Conservation (phyloP, 164 flowering plant species). For the Piper longum region DNA sequence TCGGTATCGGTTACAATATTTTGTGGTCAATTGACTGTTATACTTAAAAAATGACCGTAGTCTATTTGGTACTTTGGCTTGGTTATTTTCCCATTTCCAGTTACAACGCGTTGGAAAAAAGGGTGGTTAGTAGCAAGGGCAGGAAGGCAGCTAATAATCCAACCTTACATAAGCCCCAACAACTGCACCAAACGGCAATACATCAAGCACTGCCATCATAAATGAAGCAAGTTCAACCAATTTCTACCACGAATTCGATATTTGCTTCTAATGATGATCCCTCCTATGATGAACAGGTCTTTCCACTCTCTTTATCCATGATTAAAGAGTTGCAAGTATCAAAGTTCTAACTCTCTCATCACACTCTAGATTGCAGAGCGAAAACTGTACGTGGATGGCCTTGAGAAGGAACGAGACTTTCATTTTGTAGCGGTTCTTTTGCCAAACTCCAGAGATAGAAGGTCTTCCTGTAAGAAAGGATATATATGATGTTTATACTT, state of each 20-base stretch:
- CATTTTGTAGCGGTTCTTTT: conserved; percentile 73
- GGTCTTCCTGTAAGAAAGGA: conserved; percentile 34
- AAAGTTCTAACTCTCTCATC: background rate
- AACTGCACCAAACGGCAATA: conserved; percentile 34
- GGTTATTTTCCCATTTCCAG: conserved; percentile 13
- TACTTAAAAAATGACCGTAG: background rate
- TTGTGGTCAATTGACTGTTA: background rate
- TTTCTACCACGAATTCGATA: conserved; percentile 35
- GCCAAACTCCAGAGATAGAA: conserved; percentile 74
- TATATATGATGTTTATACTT: background rate
- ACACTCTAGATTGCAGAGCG: conserved; percentile 91
- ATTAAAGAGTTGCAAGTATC: background rate
- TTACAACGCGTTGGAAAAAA: conserved; percentile 83
- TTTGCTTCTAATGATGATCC: conserved; percentile 45
- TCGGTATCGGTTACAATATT: too few species aligned
- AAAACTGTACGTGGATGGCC: conserved; percentile 79
- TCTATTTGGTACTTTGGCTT: background rate
- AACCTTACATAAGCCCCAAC: conserved; percentile 35
- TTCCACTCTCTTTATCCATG: background rate
- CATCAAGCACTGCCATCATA: conserved; percentile 37
- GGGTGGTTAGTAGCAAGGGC: conserved; percentile 43
- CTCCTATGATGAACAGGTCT: conserved; percentile 75
- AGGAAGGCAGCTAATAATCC: conserved; percentile 44
- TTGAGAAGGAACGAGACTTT: conserved; percentile 95
- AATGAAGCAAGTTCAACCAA: conserved; percentile 29